phyloP scores from a whole-genome alignment of 2,329 filamentous ascomycete species.

The Rhinocladiella mackenziei region DNA sequence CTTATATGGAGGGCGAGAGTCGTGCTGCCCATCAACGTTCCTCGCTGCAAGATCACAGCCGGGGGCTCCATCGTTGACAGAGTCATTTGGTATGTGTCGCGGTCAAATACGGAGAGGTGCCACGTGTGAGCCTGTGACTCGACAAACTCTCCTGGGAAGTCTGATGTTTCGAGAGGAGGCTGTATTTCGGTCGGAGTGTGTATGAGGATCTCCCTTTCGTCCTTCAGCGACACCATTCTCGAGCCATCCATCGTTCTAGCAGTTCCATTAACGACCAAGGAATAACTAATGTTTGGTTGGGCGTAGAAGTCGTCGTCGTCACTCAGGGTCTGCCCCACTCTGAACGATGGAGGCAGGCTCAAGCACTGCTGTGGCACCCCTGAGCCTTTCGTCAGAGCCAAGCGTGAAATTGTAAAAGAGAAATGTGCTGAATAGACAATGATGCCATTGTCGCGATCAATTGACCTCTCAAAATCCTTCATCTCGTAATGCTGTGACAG shows the following conservation, averaged over 20 bases:
- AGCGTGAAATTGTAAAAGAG: constrained; percentile 2
- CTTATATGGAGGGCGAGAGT: no score
- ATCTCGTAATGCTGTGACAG: not conserved
- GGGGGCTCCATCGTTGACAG: not conserved
- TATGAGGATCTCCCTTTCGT: constrained; percentile 1
- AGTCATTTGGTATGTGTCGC: not conserved
- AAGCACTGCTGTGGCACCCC: not conserved
- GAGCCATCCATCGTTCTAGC: not conserved
- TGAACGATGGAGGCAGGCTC: not conserved
- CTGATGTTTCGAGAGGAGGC: constrained; percentile 2
- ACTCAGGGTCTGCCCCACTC: not conserved
- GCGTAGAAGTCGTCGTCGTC: constrained; percentile 1
- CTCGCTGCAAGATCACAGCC: not conserved
- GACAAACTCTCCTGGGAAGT: constrained; percentile 1
- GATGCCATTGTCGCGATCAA: not conserved
- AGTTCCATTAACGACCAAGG: not conserved
- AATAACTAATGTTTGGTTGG: not conserved
- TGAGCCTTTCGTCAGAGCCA: not conserved
- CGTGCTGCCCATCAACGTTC: not conserved
- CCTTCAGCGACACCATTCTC: not conserved
- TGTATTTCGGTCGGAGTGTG: not conserved
- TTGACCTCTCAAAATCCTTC: constrained; percentile 3
- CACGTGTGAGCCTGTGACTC: not conserved
- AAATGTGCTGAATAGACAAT: constrained; percentile 2
- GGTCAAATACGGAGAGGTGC: not conserved